Conservation (phyloP, 257 asterid genomes). For the Solanum medicagineum region DNA sequence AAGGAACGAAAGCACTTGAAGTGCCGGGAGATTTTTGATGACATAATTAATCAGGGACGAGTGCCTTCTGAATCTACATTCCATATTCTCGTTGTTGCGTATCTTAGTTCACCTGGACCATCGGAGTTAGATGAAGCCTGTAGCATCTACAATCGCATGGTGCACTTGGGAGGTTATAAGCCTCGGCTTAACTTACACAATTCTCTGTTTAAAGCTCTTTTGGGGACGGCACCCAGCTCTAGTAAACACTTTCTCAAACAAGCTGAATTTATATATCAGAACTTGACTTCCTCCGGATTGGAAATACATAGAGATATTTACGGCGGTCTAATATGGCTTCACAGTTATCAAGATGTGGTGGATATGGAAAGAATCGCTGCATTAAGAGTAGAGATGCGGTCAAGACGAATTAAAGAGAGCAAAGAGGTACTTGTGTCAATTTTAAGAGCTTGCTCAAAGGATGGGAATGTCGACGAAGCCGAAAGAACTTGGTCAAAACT, state of each 20-base stretch:
- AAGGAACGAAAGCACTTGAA: slow-evolving; percentile 69
- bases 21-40: slow-evolving; percentile 75
- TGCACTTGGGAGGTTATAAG: slow-evolving; percentile 75
- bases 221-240: slow-evolving; percentile 37
- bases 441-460: slow-evolving; percentile 76
- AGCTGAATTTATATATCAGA: slow-evolving; percentile 81
- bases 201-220: slow-evolving; percentile 70
- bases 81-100: slow-evolving; percentile 59
- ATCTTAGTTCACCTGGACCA: slow-evolving; percentile 65
- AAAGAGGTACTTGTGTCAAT: slow-evolving; percentile 56
- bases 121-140: slow-evolving; percentile 70
- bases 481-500: slow-evolving; percentile 58
- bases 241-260: slow-evolving; percentile 54
- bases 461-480: slow-evolving; percentile 60
- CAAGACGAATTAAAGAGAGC: slow-evolving; percentile 44
- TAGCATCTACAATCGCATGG: slow-evolving; percentile 66
- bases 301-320: slow-evolving; percentile 60
- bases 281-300: slow-evolving; percentile 46
- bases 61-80: slow-evolving; percentile 83
- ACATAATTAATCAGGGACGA: slow-evolving; percentile 70
- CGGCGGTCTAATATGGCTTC: slow-evolving; percentile 88
- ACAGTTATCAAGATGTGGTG: slow-evolving; percentile 67
- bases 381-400: slow-evolving; percentile 52
- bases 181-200: slow-evolving; percentile 87
- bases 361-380: slow-evolving; percentile 60